These are phyloP conservation scores for Dentipellis fragilis DNA, from an alignment of 768 basidiomycete species.

Conservation along the genomic window DNA sequence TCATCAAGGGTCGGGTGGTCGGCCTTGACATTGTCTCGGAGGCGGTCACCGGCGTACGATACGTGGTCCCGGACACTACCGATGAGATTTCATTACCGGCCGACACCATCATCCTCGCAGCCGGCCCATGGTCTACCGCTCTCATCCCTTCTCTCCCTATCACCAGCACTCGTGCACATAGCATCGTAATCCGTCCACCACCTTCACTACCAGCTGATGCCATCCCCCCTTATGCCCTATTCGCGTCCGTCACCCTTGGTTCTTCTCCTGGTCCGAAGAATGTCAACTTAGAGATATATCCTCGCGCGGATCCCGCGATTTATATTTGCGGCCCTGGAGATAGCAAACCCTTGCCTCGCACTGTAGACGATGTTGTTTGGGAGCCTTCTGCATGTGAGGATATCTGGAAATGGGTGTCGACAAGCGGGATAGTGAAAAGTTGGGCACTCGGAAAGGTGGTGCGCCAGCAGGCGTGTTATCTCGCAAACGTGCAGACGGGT, in stretches of 20 bases:
- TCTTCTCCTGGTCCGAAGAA: constrained; percentile 12
- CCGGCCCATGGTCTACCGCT: constrained; percentile 79
- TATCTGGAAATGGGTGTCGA: constrained; percentile 45
- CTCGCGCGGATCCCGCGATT: constrained; percentile 58
- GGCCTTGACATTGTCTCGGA: constrained; percentile 32
- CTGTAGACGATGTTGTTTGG: constrained; percentile 63
- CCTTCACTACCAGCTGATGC: constrained; percentile 29
- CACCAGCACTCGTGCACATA: constrained; percentile 59
- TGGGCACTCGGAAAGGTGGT: constrained; percentile 43
- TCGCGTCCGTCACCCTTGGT: constrained; percentile 58
- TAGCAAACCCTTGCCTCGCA: constrained; percentile 48
- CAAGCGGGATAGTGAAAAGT: constrained; percentile 32
- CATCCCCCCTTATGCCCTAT: constrained; percentile 72
- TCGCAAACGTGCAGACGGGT: constrained; percentile 49
- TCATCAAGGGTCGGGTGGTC: constrained; percentile 37
- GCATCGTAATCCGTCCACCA: constrained; percentile 50
- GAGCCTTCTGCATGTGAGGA: constrained; percentile 45
- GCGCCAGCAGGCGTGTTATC: constrained; percentile 62
- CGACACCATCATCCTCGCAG: constrained; percentile 64
- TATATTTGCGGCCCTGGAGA: constrained; percentile 79
- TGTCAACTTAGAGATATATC: constrained; percentile 58
- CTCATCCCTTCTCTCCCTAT: constrained; percentile 51
- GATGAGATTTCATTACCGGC: constrained; percentile 33
- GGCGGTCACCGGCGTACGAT: constrained; percentile 38
- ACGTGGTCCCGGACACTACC: constrained; percentile 19